Conservation (phyloP, 805 yeast species). For the Wickerhamomyces kurtzmanii region DNA sequence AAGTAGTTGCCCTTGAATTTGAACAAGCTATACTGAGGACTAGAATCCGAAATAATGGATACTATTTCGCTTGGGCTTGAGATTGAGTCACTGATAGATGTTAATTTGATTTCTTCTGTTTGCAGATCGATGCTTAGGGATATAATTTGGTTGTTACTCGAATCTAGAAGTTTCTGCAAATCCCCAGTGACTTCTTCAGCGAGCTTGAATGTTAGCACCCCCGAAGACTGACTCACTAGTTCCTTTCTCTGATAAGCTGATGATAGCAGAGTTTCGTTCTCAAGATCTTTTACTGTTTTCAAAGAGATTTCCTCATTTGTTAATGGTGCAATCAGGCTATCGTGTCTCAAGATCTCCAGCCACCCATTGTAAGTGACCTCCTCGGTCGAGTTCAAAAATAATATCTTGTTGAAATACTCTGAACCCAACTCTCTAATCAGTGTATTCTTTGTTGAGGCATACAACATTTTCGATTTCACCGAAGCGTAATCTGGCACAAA, state of each 20-base stretch:
- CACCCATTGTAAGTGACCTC: slow-evolving; percentile 37
- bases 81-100: slow-evolving; percentile 10
- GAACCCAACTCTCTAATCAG: slow-evolving; percentile 67
- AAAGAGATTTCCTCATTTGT: slow-evolving; percentile 50
- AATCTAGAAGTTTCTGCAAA: slow-evolving; percentile 15
- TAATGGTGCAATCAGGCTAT: slow-evolving; percentile 32
- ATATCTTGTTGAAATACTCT: slow-evolving; percentile 22
- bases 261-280: slow-evolving; percentile 24
- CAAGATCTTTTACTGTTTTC: slow-evolving; percentile 32
- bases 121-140: slow-evolving; percentile 39
- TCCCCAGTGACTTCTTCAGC: slow-evolving; percentile 17
- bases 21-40: slow-evolving; percentile 53
- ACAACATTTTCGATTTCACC: slow-evolving; percentile 82
- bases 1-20: slow-evolving; percentile 30
- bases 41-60: slow-evolving; percentile 23
- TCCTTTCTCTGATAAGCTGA: slow-evolving; percentile 17
- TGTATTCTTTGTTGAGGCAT: slow-evolving; percentile 83
- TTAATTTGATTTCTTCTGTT: slow-evolving; percentile 36
- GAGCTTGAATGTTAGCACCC: slow-evolving; percentile 13
- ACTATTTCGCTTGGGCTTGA: slow-evolving; percentile 19
- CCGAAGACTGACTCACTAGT: slow-evolving; percentile 9
- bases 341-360: too few species aligned
- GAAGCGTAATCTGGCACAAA: slow-evolving; percentile 83
- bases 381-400: slow-evolving; percentile 21
- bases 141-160: slow-evolving; percentile 26